phyloP scores from a whole-genome alignment of 2,329 filamentous ascomycete genomes.

The Colletotrichum theobromicola region DNA sequence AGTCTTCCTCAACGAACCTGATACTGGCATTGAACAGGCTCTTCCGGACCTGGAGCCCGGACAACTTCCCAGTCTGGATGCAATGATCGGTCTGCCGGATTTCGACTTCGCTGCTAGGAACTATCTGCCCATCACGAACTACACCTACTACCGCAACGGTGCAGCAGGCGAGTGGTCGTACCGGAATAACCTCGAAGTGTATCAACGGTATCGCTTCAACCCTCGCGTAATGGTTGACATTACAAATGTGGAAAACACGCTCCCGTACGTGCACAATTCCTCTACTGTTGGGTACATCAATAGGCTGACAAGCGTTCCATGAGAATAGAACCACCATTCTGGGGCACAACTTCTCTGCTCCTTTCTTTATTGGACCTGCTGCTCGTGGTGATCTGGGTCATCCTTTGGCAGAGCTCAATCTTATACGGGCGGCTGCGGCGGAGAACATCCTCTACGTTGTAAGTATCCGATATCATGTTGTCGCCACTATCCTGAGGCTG shows the following conservation, averaged over 20 bases:
- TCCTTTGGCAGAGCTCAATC: slow-evolving; percentile 50
- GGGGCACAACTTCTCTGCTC: slow-evolving; percentile 57
- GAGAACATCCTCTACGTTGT: slow-evolving; percentile 55
- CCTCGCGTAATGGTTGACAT: slow-evolving; percentile 58
- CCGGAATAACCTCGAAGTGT: slow-evolving; percentile 62
- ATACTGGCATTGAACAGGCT: slow-evolving; percentile 46
- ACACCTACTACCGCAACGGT: slow-evolving; percentile 63
- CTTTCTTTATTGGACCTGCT: slow-evolving; percentile 60
- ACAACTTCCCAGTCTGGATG: slow-evolving; percentile 45
- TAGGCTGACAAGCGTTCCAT: background rate
- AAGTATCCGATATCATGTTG: background rate
- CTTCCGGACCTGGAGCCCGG: slow-evolving; percentile 38
- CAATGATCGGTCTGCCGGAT: slow-evolving; percentile 55
- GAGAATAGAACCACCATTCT: slow-evolving; percentile 50
- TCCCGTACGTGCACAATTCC: slow-evolving; percentile 30
- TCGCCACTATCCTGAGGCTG: background rate
- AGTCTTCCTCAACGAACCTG: slow-evolving; percentile 49
- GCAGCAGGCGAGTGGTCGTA: slow-evolving; percentile 61
- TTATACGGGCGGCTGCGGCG: slow-evolving; percentile 52
- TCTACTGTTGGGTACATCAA: background rate
- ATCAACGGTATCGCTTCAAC: slow-evolving; percentile 50
- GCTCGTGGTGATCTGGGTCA: slow-evolving; percentile 50
- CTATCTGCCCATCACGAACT: slow-evolving; percentile 50
- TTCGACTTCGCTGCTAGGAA: slow-evolving; percentile 58
- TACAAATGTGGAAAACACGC: slow-evolving; percentile 42